phyloP scores from a whole-genome alignment of 495 filamentous ascomycete species.

The Neurospora africana region DNA sequence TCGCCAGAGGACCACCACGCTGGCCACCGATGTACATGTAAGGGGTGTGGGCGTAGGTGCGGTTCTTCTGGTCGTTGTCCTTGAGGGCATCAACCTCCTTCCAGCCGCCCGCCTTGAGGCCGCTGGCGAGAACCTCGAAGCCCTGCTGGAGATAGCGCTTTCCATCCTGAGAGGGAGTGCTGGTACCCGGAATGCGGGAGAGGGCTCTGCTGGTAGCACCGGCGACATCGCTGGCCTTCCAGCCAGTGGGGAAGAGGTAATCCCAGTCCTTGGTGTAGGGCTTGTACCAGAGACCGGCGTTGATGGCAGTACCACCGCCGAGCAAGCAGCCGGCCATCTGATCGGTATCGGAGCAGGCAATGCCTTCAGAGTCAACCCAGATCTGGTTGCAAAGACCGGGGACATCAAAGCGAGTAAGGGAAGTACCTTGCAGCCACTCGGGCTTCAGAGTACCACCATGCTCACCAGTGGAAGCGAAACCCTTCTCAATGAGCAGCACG shows the following conservation, averaged over 20 bases:
- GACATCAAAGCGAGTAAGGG: slow-evolving; percentile 68
- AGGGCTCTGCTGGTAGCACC: slow-evolving; percentile 51
- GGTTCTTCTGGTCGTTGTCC: slow-evolving; percentile 53
- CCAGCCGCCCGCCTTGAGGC: slow-evolving; percentile 50
- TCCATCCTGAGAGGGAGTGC: slow-evolving; percentile 55
- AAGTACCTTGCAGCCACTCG: slow-evolving; percentile 53
- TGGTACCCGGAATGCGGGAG: slow-evolving; percentile 58
- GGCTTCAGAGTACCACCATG: slow-evolving; percentile 49
- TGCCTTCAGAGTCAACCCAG: slow-evolving; percentile 50
- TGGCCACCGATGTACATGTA: slow-evolving; percentile 60
- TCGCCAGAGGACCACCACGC: slow-evolving; percentile 61
- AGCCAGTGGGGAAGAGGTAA: slow-evolving; percentile 61
- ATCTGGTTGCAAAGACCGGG: slow-evolving; percentile 67
- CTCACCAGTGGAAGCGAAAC: slow-evolving; percentile 47
- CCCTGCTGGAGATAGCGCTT: slow-evolving; percentile 58
- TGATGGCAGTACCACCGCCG: slow-evolving; percentile 67
- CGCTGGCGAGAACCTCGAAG: slow-evolving; percentile 47
- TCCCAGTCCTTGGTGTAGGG: slow-evolving; percentile 53
- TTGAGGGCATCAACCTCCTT: slow-evolving; percentile 49
- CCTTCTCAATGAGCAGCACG: slow-evolving; percentile 58
- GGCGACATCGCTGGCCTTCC: slow-evolving; percentile 55
- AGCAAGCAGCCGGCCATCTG: slow-evolving; percentile 71
- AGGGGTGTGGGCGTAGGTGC: slow-evolving; percentile 52
- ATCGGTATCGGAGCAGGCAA: slow-evolving; percentile 57
- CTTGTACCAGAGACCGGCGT: slow-evolving; percentile 48